Conservation (phyloP, 805 yeast genomes). For the Kurtzmaniella fragi region DNA sequence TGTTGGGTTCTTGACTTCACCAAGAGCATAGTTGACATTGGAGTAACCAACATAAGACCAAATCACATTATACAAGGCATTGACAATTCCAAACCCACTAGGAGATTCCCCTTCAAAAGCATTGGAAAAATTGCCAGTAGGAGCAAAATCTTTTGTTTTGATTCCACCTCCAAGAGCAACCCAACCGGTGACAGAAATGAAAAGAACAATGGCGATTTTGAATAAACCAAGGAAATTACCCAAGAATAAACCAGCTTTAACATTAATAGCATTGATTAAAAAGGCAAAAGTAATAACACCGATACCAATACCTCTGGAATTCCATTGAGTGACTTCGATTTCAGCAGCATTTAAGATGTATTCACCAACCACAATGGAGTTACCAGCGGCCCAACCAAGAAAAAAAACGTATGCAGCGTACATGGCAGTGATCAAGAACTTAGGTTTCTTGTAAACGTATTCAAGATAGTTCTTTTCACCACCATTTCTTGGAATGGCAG, state of each 20-base stretch:
- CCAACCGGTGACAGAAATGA: constrained; percentile 77
- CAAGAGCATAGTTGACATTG: constrained; percentile 76
- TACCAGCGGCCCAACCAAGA: constrained; percentile 84
- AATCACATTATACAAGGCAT: constrained; percentile 74
- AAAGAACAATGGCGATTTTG: constrained; percentile 64
- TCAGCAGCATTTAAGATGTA: constrained; percentile 73
- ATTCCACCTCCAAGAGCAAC: constrained; percentile 73
- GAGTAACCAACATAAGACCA: constrained; percentile 85
- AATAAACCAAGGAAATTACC: constrained; percentile 63
- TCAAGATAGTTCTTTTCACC: constrained; percentile 84
- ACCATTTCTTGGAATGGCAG: constrained; percentile 73
- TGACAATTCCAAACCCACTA: constrained; percentile 64
- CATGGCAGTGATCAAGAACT: constrained; percentile 57
- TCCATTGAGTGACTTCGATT: constrained; percentile 65
- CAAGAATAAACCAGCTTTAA: constrained; percentile 61
- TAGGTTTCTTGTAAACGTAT: constrained; percentile 63
- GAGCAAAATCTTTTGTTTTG: constrained; percentile 41
- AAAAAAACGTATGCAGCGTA: constrained; percentile 67
- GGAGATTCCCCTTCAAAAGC: constrained; percentile 54
- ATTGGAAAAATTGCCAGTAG: constrained; percentile 55
- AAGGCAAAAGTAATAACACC: constrained; percentile 71
- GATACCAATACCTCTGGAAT: constrained; percentile 70
- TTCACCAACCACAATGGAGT: constrained; percentile 75
- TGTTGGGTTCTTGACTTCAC: constrained; percentile 72
- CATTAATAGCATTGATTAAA: constrained; percentile 53